Evolutionary conservation across 768 basidiomycete species (phyloP), one percentile per base, ranked within the genome.

Genomic region (Leucosporidium scottii): DNA sequence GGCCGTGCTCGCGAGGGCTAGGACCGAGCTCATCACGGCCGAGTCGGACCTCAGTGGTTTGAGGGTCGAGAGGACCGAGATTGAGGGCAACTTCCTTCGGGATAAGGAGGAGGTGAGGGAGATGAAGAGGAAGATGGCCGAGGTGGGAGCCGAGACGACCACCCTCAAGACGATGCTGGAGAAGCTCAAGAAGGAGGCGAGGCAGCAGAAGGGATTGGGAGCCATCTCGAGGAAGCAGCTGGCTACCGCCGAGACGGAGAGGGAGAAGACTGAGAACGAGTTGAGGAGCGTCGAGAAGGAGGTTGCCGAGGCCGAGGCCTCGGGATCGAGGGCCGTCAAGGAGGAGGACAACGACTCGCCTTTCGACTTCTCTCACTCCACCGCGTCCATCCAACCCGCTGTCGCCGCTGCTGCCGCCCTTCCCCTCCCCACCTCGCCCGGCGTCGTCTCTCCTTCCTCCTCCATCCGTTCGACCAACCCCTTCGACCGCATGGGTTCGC

Each of bases 201-300:
- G 94, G 77, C 91, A 96, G 76, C 93, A 97, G 81, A 97, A 91
- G 77, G 96, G 96, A 15, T 82, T 94, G 70, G 82, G 94, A 28
- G 93, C 93, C 7, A 94, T 98, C 76, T 90, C 91, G 8, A 88
- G 87, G 81, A 98, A 99, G 78, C 96, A 98, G 80, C 81, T 98
- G 31, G 84, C 84, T 30, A 85, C 88, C 7, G 88, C 90, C 69
- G 94, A 98, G 77, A 81, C 83, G 0, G 89, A 90, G 74, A 85
- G 83, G 64, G 84, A 83, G 20, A 89, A 85, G 77, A 81, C 81
- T 15, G 84, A 87, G 73, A 85, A 85, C 75, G 91, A 93, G 57
- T 65, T 71, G 47, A 68, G 54, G 10, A 79, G 81, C 56, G 80
- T 77, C 3, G 87, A 88, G 77, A 78, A 82, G 3, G 87, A 88